Evolutionary conservation across 202 grass and related monocot genomes (phyloP).

Genomic region (Carex arenaria): DNA sequence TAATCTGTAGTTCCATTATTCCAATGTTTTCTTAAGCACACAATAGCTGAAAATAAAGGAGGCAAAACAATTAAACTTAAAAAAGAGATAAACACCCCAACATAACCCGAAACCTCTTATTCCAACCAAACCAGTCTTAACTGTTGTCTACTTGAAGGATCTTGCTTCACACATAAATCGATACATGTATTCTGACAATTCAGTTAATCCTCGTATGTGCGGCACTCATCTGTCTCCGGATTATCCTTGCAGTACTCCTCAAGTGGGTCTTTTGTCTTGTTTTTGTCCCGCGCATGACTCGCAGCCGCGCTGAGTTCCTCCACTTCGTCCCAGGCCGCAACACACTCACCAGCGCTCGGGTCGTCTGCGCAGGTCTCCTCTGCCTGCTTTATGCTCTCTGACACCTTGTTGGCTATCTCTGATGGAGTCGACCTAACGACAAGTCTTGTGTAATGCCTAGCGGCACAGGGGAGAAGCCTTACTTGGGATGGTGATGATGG

Average conservation of each 20-base stretch:
- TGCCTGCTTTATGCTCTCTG: slow-evolving; percentile 90
- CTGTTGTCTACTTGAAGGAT: neutral
- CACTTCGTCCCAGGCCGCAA: slow-evolving; percentile 98
- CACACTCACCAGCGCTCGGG: slow-evolving; percentile 57
- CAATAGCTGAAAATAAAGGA: neutral
- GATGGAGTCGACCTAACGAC: slow-evolving; percentile 46
- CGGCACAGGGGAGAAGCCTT: neutral
- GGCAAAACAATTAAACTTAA: neutral
- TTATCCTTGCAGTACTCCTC: slow-evolving; percentile 90
- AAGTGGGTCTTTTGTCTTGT: slow-evolving; percentile 64
- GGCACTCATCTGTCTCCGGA: slow-evolving; percentile 85
- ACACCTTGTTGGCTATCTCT: slow-evolving; percentile 59
- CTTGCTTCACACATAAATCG: neutral
- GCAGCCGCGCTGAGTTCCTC: slow-evolving; percentile 93
- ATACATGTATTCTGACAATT: neutral
- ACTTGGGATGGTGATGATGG: slow-evolving; percentile 6
- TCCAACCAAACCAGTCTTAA: slow-evolving; percentile 22
- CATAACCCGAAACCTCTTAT: neutral
- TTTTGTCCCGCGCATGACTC: slow-evolving; percentile 65
- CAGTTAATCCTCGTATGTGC: slow-evolving; percentile 72
- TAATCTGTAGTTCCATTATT: slow-evolving; percentile 4
- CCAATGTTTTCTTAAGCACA: neutral
- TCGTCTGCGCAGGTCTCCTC: slow-evolving; percentile 69
- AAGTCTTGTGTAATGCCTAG: slow-evolving; percentile 16
- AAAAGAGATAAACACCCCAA: neutral